Percentiles rank a stretch among this genome's conserved stretches.
phyloP scores from a whole-genome alignment of 129 eudicot species.

The Flaveria ramosissima region DNA sequence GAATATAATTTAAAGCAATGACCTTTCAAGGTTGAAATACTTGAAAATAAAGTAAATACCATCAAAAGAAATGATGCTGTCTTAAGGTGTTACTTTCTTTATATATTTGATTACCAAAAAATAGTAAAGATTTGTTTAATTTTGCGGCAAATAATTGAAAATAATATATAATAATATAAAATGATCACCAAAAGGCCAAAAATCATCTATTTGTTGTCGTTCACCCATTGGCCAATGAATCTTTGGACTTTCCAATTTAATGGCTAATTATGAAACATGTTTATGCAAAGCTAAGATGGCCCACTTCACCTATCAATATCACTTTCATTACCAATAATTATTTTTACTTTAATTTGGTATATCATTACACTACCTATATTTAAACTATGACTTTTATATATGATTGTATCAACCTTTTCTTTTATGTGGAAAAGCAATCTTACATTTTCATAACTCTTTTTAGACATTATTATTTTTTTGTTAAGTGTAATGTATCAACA shows the following conservation, averaged over 20 bases:
- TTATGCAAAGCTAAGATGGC: constrained; percentile 39
- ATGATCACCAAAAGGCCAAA: constrained; percentile 13
- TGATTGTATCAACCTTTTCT: constrained; percentile 27
- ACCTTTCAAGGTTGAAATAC: background rate
- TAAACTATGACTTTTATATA: constrained; percentile 23
- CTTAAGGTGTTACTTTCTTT: background rate
- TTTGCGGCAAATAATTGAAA: background rate
- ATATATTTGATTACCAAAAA: background rate
- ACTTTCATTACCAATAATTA: constrained; percentile 34
- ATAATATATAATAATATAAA: too few species aligned
- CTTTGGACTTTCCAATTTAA: constrained; percentile 32
- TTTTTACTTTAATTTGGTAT: constrained; percentile 29
- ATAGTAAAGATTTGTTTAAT: background rate
- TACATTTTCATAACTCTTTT: background rate
- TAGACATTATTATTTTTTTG: background rate
- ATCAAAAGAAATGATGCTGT: background rate
- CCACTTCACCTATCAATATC: constrained; percentile 37
- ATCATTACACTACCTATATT: constrained; percentile 33
- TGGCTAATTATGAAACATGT: constrained; percentile 38
- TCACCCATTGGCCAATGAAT: constrained; percentile 23
- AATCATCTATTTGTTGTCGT: constrained; percentile 31
- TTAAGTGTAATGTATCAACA: background rate
- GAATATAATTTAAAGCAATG: background rate
- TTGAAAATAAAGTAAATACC: background rate
- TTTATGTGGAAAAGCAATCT: constrained; percentile 1